Evolutionary conservation across 306 rosid genomes (phyloP), one percentile per base, ranked within the genome.

Genomic region (Quercus mongolica): DNA sequence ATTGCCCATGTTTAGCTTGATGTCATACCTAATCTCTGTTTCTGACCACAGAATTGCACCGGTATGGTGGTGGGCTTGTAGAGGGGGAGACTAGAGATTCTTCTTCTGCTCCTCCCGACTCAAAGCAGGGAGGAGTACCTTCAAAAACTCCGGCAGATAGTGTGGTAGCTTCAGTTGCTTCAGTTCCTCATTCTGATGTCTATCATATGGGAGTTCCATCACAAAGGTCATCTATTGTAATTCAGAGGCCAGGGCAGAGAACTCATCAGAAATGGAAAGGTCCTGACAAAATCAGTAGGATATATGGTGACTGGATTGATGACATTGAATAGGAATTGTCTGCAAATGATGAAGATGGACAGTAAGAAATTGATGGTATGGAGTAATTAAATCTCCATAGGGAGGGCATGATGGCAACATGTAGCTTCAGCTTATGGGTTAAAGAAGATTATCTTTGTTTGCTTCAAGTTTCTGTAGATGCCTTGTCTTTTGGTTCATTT

Each of bases 301-400:
- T 96, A 88, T 96, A 96, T 26, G 99, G 99, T 30, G 99, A 96
- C 79, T 96, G 99, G 99, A 91, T 96, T 17, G 99, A 96, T 68
- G 98, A 93, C 80, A 75, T 88, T 14, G 99, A 96, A 87, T 96
- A 88, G 86, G 30, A 51, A 33, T 71, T 49, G 6, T 64, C 73
- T 74, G 74, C 79, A 71, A 85, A 76, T 73, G 49, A 38, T 54
- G 61, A 69, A 65, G 78, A 77, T 76, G 78, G 75, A 81, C 26
- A 55, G 55, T 5, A 23, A 74, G 78, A 63, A 80, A 80, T 74
- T 67, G 21, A 64, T 65, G 78, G 69, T 64, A 1, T 59, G 12
- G 76, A 85, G 67, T 76, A 80, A 44, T 71, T 33, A 54, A 79
- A 63, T 81, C 56, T 77, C 70, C 68, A 31, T 72, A 30, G 78